A percentile compares a stretch with the other conserved stretches of the same genome.
Conservation (phyloP, 78 protist genomes). For the Dictyostelium discoideum region DNA sequence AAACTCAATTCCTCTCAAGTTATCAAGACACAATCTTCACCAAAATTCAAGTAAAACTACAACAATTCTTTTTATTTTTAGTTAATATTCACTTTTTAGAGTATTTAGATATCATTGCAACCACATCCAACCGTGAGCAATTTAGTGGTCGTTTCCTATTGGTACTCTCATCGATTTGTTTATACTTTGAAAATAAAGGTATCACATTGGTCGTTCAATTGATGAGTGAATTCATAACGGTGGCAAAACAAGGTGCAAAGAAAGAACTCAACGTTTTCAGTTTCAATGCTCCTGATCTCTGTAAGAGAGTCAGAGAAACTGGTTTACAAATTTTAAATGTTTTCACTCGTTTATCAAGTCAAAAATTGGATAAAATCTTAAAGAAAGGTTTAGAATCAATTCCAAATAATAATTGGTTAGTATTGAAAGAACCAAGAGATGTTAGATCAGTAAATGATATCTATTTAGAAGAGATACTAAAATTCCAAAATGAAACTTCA, state of each 20-base stretch:
- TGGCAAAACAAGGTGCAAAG: conserved; percentile 27
- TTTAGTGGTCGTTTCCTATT: conserved; percentile 62
- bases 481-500: background rate
- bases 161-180: conserved; percentile 26
- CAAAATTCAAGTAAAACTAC: conserved; percentile 59
- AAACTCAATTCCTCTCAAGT: conserved; percentile 54
- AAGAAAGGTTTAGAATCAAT: conserved; percentile 39
- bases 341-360: conserved; percentile 29
- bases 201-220: conserved; percentile 45
- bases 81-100: conserved; percentile 59
- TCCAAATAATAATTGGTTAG: conserved; percentile 50
- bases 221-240: conserved; percentile 48
- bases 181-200: conserved; percentile 56
- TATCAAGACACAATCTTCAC: conserved; percentile 64
- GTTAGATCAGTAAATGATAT: conserved; percentile 56
- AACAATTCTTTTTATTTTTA: conserved; percentile 62
- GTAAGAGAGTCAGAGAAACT: conserved; percentile 57
- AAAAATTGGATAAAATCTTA: conserved; percentile 47
- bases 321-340: conserved; percentile 14
- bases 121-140: conserved; percentile 49
- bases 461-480: conserved; percentile 10
- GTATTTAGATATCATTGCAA: conserved; percentile 54
- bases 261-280: background rate
- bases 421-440: conserved; percentile 66
- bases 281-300: conserved; percentile 47